Base-by-base conservation (phyloP, 257 asterid genomes). In the Apocynum venetum region DNA sequence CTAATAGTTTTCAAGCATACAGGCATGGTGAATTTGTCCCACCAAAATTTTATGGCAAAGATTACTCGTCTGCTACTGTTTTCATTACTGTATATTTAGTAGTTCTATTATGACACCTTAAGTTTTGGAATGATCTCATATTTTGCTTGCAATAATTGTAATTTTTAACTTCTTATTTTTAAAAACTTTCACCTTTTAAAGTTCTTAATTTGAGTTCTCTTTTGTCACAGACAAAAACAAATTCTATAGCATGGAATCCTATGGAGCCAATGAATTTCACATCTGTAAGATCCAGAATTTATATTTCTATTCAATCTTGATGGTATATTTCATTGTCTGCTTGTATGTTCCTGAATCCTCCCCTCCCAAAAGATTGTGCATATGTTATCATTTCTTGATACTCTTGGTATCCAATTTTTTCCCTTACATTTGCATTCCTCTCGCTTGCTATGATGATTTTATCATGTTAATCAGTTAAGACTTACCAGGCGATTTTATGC, bases 211-310 rank as follows among this genome's bases (percentile, higher is more conserved):
- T 43, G 49, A 40, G 46, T 69, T 68, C 71, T 86, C 61, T 73
- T 44, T 53, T 78, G 73, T 77, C 49, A 67, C 96, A 95, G 98
- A 95, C 93, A 55, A 93, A 87, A 85, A 90, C 96, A 53, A 95
- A 95, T 85, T 90, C 98, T 47, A 87, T 93, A 70, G 91, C 97
- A 2, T 95, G 99, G 98, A 95, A 95, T 73, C 99, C 98, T 9
- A 87, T 90, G 97, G 99, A 95, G 87, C 99, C 99, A 38, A 95
- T 95, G 97, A 95, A 95, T 91, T 95, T 95, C 79, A 95, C 99
- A 76, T 96, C 97, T 79, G 98, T 95, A 91, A 90, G 98, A 69
- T 60, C 81, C 31, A 76, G 70, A 15, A 59, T 46, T 63, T 77
- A 43, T 71, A 69, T 78, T 73, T 14, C 61, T 41, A 12, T 36